These are phyloP conservation scores for Beauveria sp. DNA, from an alignment of 2,329 filamentous ascomycete species.

Conservation along the genomic window DNA sequence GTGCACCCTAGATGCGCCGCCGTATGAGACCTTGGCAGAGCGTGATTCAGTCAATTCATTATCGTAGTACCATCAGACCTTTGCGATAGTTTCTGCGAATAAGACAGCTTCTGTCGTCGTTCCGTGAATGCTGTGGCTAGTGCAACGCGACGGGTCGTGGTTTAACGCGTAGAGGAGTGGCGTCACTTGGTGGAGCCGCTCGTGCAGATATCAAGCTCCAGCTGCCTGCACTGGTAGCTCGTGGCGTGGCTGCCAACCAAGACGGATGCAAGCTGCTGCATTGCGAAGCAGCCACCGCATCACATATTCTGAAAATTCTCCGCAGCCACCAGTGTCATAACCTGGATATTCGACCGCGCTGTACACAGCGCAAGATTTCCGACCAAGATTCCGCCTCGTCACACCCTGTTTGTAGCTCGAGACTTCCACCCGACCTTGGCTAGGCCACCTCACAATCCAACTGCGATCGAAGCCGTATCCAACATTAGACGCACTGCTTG, in stretches of 20 bases:
- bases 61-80: background rate
- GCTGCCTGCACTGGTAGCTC: background rate
- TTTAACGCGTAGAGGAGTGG: constrained; percentile 9
- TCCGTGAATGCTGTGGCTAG: background rate
- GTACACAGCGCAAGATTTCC: background rate
- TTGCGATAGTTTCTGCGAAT: background rate
- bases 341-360: background rate
- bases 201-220: background rate
- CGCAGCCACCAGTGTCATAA: background rate
- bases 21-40: background rate
- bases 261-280: constrained; percentile 1
- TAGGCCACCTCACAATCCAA: background rate
- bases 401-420: background rate
- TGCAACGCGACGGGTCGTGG: background rate
- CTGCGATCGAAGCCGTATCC: background rate
- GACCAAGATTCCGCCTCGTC: background rate
- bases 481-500: background rate
- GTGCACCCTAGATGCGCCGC: background rate
- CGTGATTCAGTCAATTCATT: background rate
- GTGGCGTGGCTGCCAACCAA: background rate
- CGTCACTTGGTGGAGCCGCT: constrained; percentile 9
- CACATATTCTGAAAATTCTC: background rate
- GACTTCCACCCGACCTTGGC: background rate
- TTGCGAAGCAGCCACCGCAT: constrained; percentile 5
- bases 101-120: background rate